Evolutionary conservation across 2,329 filamentous ascomycete species (phyloP).

Genomic region (Apiospora pterosperma): DNA sequence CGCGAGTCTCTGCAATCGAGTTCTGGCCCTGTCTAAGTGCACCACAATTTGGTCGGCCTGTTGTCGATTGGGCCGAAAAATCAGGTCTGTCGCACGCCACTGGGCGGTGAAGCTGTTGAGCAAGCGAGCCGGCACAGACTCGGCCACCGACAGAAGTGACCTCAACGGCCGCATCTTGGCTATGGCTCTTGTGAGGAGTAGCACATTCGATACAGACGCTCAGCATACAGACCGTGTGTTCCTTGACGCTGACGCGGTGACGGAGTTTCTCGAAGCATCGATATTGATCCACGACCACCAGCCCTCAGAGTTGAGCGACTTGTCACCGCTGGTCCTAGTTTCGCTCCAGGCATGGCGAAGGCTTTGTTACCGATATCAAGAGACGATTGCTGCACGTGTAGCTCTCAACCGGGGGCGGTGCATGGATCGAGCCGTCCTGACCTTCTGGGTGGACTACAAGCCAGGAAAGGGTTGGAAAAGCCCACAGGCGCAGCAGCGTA

Average conservation of each 20-base stretch:
- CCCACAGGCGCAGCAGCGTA: background rate
- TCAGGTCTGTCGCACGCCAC: background rate
- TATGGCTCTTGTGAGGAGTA: background rate
- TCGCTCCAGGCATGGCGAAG: background rate
- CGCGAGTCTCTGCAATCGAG: background rate
- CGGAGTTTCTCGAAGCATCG: background rate
- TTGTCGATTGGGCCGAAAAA: background rate
- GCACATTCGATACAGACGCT: background rate
- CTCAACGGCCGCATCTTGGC: background rate
- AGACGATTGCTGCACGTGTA: background rate
- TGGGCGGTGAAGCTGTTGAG: background rate
- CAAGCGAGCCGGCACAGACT: background rate
- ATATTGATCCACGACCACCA: background rate
- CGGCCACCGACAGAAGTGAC: background rate
- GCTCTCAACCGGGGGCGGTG: background rate
- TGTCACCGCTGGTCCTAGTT: background rate
- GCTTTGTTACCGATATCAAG: background rate
- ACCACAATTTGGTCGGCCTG: constrained; percentile 3
- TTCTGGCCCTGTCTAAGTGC: constrained; percentile 4
- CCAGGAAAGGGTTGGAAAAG: background rate
- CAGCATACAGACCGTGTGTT: background rate
- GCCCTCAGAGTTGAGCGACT: background rate
- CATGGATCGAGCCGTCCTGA: background rate
- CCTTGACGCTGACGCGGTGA: background rate
- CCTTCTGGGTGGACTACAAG: background rate